phyloP scores from a whole-genome alignment of 2,329 filamentous ascomycete species.

The Colletotrichum sp. region DNA sequence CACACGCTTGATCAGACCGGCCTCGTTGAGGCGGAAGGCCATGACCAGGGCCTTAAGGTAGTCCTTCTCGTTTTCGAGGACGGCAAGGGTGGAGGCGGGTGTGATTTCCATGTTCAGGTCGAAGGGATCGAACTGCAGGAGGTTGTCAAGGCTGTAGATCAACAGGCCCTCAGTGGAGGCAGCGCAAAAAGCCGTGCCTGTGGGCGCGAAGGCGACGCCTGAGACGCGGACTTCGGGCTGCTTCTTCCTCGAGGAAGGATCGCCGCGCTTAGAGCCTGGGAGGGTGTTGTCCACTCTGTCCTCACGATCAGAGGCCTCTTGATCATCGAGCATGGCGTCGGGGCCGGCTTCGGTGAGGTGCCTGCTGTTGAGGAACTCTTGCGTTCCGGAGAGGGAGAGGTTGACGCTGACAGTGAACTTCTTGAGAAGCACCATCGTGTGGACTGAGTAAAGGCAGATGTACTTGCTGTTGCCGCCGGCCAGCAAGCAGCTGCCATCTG shows the following conservation, averaged over 20 bases:
- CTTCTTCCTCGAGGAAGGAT: slow-evolving; percentile 79
- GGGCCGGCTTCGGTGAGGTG: slow-evolving; percentile 91
- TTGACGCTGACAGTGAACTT: slow-evolving; percentile 97
- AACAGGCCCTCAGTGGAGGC: slow-evolving; percentile 93
- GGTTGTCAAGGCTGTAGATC: slow-evolving; percentile 88
- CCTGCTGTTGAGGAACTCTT: slow-evolving; percentile 95
- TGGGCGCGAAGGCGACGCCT: slow-evolving; percentile 85
- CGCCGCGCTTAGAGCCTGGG: slow-evolving; percentile 86
- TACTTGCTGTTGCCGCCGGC: slow-evolving; percentile 98
- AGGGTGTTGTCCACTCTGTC: slow-evolving; percentile 80
- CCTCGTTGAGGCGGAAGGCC: slow-evolving; percentile 94
- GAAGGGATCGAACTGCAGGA: slow-evolving; percentile 90
- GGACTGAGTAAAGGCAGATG: slow-evolving; percentile 96
- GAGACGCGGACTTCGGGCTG: slow-evolving; percentile 85
- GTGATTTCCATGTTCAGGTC: slow-evolving; percentile 95
- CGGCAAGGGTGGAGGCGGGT: slow-evolving; percentile 78
- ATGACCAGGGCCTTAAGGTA: slow-evolving; percentile 94
- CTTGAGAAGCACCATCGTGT: slow-evolving; percentile 88
- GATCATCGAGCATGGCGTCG: slow-evolving; percentile 81
- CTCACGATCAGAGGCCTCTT: slow-evolving; percentile 88
- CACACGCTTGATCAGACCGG: slow-evolving; percentile 79
- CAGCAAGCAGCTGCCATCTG: slow-evolving; percentile 88
- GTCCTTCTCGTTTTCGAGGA: slow-evolving; percentile 72
- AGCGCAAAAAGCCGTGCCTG: slow-evolving; percentile 90
- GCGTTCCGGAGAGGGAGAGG: slow-evolving; percentile 92